Conservation (phyloP, 179 eudicot genomes). For the Patellifolia procumbens region DNA sequence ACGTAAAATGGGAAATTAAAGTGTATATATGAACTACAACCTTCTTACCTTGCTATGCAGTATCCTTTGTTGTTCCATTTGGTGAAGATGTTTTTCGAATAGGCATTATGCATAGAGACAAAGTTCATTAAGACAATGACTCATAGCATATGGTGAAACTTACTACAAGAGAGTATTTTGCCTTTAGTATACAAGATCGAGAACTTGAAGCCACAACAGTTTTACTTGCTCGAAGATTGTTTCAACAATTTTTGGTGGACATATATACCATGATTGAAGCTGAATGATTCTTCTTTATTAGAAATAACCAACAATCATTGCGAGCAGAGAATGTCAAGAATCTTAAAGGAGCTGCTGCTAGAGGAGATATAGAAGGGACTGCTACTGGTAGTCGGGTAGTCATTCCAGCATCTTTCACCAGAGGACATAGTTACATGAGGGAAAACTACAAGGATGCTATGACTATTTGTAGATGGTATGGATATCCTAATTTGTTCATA, state of each 20-base stretch:
- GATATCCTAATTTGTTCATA: conserved; percentile 9
- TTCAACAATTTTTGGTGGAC: not conserved
- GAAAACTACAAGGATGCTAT: conserved; percentile 12
- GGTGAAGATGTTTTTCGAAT: too few species aligned
- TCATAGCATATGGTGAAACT: too few species aligned
- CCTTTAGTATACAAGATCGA: too few species aligned
- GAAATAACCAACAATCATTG: not conserved
- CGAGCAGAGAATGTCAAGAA: not conserved
- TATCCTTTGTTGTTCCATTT: conserved; percentile 10
- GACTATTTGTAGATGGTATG: conserved; percentile 15
- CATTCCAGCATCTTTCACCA: conserved; percentile 5
- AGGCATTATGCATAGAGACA: not conserved
- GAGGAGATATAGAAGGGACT: not conserved
- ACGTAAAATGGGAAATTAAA: not conserved
- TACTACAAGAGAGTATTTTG: too few species aligned
- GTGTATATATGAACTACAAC: not conserved
- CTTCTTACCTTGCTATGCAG: conserved; percentile 15
- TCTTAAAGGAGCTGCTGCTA: not conserved
- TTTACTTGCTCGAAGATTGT: too few species aligned
- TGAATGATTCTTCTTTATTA: not conserved
- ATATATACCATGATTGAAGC: not conserved
- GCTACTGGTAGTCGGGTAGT: not conserved
- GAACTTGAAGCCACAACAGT: too few species aligned
- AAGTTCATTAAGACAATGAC: too few species aligned
- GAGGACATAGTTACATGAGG: conserved; percentile 8